These are phyloP conservation scores for Diaporthe citri DNA, from an alignment of 2,329 filamentous ascomycete species.

Conservation along the genomic window DNA sequence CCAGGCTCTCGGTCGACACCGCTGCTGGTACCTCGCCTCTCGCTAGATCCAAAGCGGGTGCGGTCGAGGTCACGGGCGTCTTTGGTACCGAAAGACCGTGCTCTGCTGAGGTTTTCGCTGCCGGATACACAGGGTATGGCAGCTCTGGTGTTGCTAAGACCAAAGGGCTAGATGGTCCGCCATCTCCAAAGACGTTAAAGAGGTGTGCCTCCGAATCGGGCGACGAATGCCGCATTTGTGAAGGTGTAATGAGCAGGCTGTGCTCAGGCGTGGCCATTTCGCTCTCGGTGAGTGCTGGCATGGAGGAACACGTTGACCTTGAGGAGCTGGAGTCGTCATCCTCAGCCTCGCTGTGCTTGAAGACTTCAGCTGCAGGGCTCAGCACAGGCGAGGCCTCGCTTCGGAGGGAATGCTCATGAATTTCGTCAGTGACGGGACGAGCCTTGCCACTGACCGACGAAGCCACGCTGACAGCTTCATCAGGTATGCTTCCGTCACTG, in stretches of 20 bases:
- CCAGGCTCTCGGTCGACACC: constrained; percentile 6
- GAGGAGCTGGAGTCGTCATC: constrained; percentile 30
- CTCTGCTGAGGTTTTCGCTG: background rate
- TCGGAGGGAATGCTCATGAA: background rate
- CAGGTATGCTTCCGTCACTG: background rate
- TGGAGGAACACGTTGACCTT: constrained; percentile 47
- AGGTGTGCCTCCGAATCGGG: constrained; percentile 31
- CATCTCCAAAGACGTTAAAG: constrained; percentile 32
- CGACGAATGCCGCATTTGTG: constrained; percentile 39
- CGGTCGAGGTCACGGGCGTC: background rate
- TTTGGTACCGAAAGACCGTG: background rate
- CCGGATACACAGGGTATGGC: background rate
- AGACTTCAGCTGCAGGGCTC: constrained; percentile 33
- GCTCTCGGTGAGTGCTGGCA: constrained; percentile 49
- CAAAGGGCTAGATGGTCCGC: background rate
- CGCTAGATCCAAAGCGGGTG: background rate
- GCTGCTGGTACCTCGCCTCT: background rate
- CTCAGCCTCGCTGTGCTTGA: constrained; percentile 21
- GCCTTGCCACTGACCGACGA: background rate
- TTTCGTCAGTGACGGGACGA: background rate
- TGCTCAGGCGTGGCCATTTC: constrained; percentile 47
- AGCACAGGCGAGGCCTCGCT: background rate
- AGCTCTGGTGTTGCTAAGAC: constrained; percentile 26
- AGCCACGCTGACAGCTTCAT: constrained; percentile 4
- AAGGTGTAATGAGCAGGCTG: constrained; percentile 48